phyloP scores from a whole-genome alignment of 139 green algal genomes.

The Chlorella sorokiniana region DNA sequence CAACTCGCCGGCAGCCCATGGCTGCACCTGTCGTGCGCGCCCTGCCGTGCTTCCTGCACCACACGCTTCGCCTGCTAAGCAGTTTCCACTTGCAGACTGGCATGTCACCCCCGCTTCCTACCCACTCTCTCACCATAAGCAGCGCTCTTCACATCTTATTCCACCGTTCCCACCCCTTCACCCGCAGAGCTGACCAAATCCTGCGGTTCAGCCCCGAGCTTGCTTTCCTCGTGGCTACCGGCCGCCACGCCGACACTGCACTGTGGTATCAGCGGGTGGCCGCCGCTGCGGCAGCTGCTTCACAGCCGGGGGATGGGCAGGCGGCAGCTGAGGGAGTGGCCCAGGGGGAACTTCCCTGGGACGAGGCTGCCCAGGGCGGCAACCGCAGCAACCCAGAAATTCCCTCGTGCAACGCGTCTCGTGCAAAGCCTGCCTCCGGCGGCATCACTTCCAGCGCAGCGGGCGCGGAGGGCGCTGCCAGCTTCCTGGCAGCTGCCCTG shows the following conservation, averaged over 20 bases:
- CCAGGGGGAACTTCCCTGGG: neutral
- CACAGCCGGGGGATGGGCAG: neutral
- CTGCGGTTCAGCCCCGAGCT: constrained; percentile 18
- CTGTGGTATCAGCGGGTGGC: constrained; percentile 18
- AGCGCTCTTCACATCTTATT: neutral
- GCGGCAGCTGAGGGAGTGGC: neutral
- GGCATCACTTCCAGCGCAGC: too few species aligned
- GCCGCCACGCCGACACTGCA: constrained; percentile 15
- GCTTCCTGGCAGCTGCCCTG: constrained; percentile 21
- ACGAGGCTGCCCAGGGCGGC: neutral
- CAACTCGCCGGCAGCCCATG: too few species aligned
- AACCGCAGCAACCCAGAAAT: neutral
- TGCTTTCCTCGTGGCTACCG: neutral
- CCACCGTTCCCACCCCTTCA: neutral
- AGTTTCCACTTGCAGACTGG: neutral
- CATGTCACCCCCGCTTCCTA: neutral
- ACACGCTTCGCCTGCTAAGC: too few species aligned
- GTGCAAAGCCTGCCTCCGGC: too few species aligned
- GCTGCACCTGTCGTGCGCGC: neutral
- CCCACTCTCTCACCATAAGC: neutral
- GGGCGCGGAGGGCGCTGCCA: neutral
- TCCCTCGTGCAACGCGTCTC: too few species aligned
- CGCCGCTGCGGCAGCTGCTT: neutral
- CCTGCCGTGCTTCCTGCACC: neutral
- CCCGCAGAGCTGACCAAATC: constrained; percentile 25